Base-by-base conservation (phyloP, 75 land plant genomes). In the Cupressus sempervirens region DNA sequence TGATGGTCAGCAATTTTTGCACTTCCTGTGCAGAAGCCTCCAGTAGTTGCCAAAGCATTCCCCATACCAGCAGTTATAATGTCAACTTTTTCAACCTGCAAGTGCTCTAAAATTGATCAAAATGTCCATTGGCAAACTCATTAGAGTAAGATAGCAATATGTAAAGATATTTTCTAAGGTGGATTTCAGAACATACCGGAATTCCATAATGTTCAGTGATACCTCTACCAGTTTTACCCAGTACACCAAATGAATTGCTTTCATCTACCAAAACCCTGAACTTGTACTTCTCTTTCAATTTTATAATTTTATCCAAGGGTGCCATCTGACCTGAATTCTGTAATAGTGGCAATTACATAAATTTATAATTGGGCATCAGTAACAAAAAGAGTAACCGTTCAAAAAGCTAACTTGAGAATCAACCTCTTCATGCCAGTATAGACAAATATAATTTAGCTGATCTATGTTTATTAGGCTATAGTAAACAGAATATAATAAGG, bases 241-340 rank as follows among this genome's bases (percentile, higher is more conserved):
- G 93, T 40, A 97, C 98, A 54, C 99, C 99, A 89, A 97, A 85
- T 74, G 99, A 97, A 77, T 97, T 93, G 88, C 95, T 97, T 87
- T 97, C 99, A 82, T 97, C 99, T 81, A 97, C 87, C 34, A 96
- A 84, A 38, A 97, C 88, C 84, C 99, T 91, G 86, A 93, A 97
- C 18, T 83, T 91, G 75, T 93, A 94, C 52, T 97, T 91, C 88
- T 97, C 99, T 88, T 96, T 97, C 84, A 97, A 87, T 67, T 81
- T 92, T 76, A 97, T 88, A 70, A 97, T 90, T 81, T 91, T 93
- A 88, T 94, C 96, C 85, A 97, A 83, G 23, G 95, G 99, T 50
- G 95, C 96, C 82, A 97, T 90, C 89, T 93, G 90, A 32, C 99
- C 99, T 90, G 99, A 97, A 90, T 97, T 97, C 99, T 97, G 92